phyloP scores from a whole-genome alignment of 1,284 basidiomycete species.

The Inonotus obliquus region DNA sequence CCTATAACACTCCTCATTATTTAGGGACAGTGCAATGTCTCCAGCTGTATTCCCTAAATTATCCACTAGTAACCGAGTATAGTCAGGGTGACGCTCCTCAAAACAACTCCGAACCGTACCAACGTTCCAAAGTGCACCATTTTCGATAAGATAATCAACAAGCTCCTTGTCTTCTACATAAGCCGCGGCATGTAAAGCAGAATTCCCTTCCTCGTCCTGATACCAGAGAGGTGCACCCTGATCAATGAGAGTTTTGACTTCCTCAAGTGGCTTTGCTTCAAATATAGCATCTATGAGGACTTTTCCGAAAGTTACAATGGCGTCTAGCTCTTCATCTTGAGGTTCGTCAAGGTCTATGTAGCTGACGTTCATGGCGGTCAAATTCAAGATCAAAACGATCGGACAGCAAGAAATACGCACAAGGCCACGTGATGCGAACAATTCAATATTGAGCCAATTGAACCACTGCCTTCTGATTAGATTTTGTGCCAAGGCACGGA shows the following conservation, averaged over 20 bases:
- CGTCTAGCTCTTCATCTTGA: neutral
- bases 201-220: conserved; percentile 82
- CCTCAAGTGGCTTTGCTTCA: conserved; percentile 41
- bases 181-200: conserved; percentile 86
- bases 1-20: conserved; percentile 69
- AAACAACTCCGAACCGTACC: conserved; percentile 38
- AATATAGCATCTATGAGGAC: conserved; percentile 57
- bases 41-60: conserved; percentile 77
- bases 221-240: conserved; percentile 89
- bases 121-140: conserved; percentile 91
- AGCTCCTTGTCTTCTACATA: conserved; percentile 64
- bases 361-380: neutral
- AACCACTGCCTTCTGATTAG: neutral
- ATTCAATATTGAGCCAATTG: neutral
- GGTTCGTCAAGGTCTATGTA: neutral
- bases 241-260: conserved; percentile 54
- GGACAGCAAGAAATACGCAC: too few species aligned
- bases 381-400: neutral
- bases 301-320: conserved; percentile 34
- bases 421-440: neutral
- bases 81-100: neutral
- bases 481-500: too few species aligned
- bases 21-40: conserved; percentile 84
- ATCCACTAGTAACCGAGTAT: conserved; percentile 51
- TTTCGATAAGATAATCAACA: conserved; percentile 64